Conservation (phyloP, 768 basidiomycete species). For the Chlorophyllum brunneum region DNA sequence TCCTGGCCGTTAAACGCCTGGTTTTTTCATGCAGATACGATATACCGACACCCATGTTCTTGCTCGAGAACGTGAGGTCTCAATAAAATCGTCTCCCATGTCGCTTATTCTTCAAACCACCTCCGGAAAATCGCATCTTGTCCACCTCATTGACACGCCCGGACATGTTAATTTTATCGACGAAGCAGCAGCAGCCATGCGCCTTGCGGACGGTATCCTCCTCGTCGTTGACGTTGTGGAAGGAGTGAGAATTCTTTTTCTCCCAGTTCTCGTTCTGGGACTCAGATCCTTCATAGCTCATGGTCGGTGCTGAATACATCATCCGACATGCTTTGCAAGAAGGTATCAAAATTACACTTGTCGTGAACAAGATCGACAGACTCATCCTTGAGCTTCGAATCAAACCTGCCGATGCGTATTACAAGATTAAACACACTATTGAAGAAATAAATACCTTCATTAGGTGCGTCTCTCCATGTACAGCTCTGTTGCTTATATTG, state of each 20-base stretch:
- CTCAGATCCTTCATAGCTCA: constrained; percentile 49
- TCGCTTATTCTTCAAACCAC: constrained; percentile 85
- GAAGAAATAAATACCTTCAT: constrained; percentile 98
- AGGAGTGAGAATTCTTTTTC: constrained; percentile 58
- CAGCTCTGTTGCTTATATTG: neutral
- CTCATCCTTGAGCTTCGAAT: constrained; percentile 95
- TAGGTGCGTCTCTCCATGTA: constrained; percentile 46
- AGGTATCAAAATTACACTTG: constrained; percentile 82
- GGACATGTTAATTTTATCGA: constrained; percentile 99
- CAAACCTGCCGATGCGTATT: constrained; percentile 94
- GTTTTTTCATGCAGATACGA: constrained; percentile 63
- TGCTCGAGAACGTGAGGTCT: constrained; percentile 85
- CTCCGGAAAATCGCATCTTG: constrained; percentile 85
- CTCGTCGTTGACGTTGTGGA: constrained; percentile 98
- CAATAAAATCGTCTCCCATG: constrained; percentile 96
- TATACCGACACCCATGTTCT: constrained; percentile 96
- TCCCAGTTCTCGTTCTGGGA: constrained; percentile 10
- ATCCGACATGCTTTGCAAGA: constrained; percentile 90
- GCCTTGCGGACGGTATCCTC: constrained; percentile 86
- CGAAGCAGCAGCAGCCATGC: constrained; percentile 85
- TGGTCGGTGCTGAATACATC: constrained; percentile 89
- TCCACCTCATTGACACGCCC: constrained; percentile 95
- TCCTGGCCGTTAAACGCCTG: neutral
- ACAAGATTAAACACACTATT: constrained; percentile 98
- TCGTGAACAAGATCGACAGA: constrained; percentile 97